Base-by-base conservation (phyloP, 495 filamentous ascomycete species). In the Hyaloscypha hepaticicola region DNA sequence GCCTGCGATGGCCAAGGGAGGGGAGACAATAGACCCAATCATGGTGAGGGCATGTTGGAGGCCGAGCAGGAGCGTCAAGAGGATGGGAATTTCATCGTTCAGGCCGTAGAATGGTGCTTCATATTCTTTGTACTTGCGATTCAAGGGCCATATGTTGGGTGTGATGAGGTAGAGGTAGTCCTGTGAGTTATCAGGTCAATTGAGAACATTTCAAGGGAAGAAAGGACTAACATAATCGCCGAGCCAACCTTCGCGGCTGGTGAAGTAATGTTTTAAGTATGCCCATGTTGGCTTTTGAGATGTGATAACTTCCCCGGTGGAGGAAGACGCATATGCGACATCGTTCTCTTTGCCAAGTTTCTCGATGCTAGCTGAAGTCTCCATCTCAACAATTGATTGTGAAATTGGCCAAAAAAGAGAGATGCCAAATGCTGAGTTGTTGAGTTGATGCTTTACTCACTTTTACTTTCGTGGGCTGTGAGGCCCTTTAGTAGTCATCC, bases 111-210 rank as follows among this genome's bases (percentile, higher is more conserved):
- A 78, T 5, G 76, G 76, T 24, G 74, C 70, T 66, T 73, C 57
- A 52, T 72, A 74, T 66, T 72, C 71, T 53, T 76, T 76, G 64
- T 75, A 77, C 53, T 75, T 77, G 74, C 66, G 66, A 25, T 69
- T 65, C 5, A 69, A 58, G 38, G 66, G 66, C 69, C 78, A 81
- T 56, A 78, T 75, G 65, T 78, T 74, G 5, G 75, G 76, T n/a
- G 76, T 77, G 38, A 78, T 73, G 21, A 78, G 72, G 65, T 75
- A 78, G 22, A 73, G 27, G 63, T 78, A 78, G 57, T 76, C 77
- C 75, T 76, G 58, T 24, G 19, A 53, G 2, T 21, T 24, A 50
- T 33, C 24, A 41, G 26, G 25, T 24, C 16, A 50, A 0, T 28
- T 31, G 31, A 9, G 3, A 0, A 59, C 25, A 12, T 28, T 12